Conservation (phyloP, 139 green algal species). For the Haematococcus lacustris region DNA sequence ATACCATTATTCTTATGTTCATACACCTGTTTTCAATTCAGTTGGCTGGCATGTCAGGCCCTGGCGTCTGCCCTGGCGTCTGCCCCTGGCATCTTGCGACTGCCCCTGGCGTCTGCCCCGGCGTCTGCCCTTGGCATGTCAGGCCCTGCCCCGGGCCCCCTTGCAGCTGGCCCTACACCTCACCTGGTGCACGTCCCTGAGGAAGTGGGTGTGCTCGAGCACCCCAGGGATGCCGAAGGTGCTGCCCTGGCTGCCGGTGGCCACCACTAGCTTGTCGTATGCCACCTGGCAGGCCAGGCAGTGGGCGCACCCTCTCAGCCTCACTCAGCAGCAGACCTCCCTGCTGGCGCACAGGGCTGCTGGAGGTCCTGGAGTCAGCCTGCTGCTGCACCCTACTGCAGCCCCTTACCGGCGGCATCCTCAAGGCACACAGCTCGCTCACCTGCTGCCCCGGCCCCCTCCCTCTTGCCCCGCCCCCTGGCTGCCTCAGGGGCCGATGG, state of each 20-base stretch:
- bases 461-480: no score
- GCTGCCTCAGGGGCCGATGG: no score
- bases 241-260: constrained; percentile 43
- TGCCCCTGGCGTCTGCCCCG: no score
- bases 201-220: constrained; percentile 64
- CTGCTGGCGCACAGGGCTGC: constrained; percentile 28
- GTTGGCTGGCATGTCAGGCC: background rate
- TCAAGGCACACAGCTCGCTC: no score
- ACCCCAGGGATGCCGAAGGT: constrained; percentile 86
- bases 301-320: background rate
- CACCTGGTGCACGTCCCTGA: constrained; percentile 57
- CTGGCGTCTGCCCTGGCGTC: background rate
- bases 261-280: background rate
- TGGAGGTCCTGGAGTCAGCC: no score
- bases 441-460: no score
- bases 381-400: constrained; percentile 18
- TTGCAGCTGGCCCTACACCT: constrained; percentile 19
- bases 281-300: background rate
- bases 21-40: background rate
- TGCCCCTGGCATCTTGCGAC: constrained; percentile 6
- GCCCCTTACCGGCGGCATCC: background rate
- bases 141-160: background rate
- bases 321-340: constrained; percentile 55
- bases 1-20: no score
- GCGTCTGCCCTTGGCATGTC: no score